Base-by-base conservation (phyloP, 2,329 filamentous ascomycete genomes). In the Fusarium succisae region DNA sequence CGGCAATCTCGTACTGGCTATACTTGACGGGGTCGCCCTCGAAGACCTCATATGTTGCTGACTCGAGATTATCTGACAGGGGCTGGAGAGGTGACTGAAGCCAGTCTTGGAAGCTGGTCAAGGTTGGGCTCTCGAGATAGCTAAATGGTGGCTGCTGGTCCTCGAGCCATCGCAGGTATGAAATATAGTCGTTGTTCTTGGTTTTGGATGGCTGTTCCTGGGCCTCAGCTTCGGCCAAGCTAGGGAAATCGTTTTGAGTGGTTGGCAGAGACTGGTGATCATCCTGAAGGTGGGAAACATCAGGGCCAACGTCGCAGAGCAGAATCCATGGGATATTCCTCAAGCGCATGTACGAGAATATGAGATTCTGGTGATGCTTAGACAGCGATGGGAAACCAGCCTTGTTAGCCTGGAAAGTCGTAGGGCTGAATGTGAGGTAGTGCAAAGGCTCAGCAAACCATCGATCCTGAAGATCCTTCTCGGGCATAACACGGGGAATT, bases 11-110 rank as follows among this genome's bases (percentile, higher is more conserved):
- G 80, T 99, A 99, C 87, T 96, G 97, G 73, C 95, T 91, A 81
- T 99, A 99, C 83, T 99, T 99, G 83, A 99, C 93, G 0, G 96
- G 96, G 74, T 99, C 97, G 76, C 97, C 97, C 82, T 99, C 96
- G 79, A 99, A 99, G 5, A 98, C 96, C 81, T 99, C 96, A 82
- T 99, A 99, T 0, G 96, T 99, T 47, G 97, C 93, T 53, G 95
- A 98, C 81, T 99, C 97, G 20, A 99, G 88, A 77, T 99, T 99
- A 82, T 99, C 96, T 0, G 96, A 96, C 20, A 99, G 87, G 0
- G 96, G 96, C 81, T 99, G 97, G 45, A 99, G 86, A 6, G 96
- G 96, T 5, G 95, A 95, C 82, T 99, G 96, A 17, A 99, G 87
- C 87, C 96, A 99, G 82, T 99, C 96, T 79, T 99, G 97, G 90